Conservation (phyloP, 352 stramenopile species). For the Thraustotheca clavata region DNA sequence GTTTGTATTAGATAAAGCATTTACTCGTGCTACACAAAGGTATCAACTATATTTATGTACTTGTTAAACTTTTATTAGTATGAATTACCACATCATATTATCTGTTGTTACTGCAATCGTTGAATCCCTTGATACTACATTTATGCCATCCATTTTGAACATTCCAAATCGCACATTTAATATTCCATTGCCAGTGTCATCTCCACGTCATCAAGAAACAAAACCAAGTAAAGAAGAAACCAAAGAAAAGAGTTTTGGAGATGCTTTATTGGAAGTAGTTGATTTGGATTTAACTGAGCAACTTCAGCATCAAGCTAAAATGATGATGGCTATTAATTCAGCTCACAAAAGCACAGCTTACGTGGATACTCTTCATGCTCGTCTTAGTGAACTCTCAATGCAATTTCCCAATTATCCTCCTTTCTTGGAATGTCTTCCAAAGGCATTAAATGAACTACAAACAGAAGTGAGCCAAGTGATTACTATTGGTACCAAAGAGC, state of each 20-base stretch:
- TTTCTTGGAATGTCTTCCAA: slow-evolving; percentile 66
- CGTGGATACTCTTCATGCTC: slow-evolving; percentile 43
- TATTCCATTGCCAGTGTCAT: slow-evolving; percentile 33
- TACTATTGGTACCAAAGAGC: slow-evolving; percentile 54
- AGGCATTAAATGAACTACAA: slow-evolving; percentile 54
- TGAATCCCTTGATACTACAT: slow-evolving; percentile 73
- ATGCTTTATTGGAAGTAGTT: slow-evolving; percentile 67
- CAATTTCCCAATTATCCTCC: slow-evolving; percentile 44
- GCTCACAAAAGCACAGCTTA: slow-evolving; percentile 73
- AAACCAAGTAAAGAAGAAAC: neutral
- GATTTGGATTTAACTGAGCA: slow-evolving; percentile 61
- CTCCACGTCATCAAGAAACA: neutral
- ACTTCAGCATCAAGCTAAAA: slow-evolving; percentile 57
- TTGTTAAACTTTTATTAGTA: slow-evolving; percentile 27
- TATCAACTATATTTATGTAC: slow-evolving; percentile 17
- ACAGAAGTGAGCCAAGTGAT: slow-evolving; percentile 67
- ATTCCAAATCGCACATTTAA: slow-evolving; percentile 50
- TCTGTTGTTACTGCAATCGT: slow-evolving; percentile 76
- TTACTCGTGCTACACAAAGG: slow-evolving; percentile 68
- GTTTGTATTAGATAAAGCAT: slow-evolving; percentile 79
- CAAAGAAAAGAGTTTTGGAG: slow-evolving; percentile 37
- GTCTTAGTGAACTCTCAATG: slow-evolving; percentile 39
- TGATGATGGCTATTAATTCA: slow-evolving; percentile 86
- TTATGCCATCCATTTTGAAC: slow-evolving; percentile 62
- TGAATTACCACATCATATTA: slow-evolving; percentile 74